Evolutionary conservation across 1,139 yeast genomes (phyloP), one percentile per base, ranked within the genome.

Genomic region (Zygosaccharomyces sapae): DNA sequence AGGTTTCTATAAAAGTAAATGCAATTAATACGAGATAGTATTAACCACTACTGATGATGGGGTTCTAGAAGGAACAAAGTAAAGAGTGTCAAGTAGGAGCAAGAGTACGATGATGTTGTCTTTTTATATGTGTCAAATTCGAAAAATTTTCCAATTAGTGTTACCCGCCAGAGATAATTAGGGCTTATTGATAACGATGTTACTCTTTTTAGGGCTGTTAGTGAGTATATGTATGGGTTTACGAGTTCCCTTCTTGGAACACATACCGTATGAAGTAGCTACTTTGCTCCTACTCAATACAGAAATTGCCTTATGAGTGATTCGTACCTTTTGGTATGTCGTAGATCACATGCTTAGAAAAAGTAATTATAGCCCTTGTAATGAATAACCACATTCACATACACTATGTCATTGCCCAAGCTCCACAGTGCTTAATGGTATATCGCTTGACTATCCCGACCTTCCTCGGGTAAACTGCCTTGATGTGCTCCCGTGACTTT

Each of bases 1-100:
- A 72, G 80, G 82, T 76, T 80, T 77, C 76, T 79, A 77, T 68
- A 55, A 58, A 56, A 56, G 55, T 59, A 58, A 55, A 53, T 58
- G 73, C 71, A 64, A 65, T 65, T 65, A 66, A 65, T 65, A 65
- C 63, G 66, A 66, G 69, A 66, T 65, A 65, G 69, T 65, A 65
- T 63, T 65, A 65, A 65, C 69, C 69, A 65, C 68, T 64, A 65
- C 69, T 65, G 69, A 65, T 65, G 69, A 58, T 63, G 55, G 67
- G 61, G 53, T 45, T 57, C 56, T 62, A 50, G 35, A 49, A 47
- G 31, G 47, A 50, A 40, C 40, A 33, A 18, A 27, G 40, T 20
- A 2, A 5, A 4, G 12, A 37, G 13, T 22, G 10, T 9, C 18
- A 25, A 25, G 12, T 6, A 35, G 24, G 10, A 13, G n/a, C 16